Percentiles rank a stretch among this genome's conserved stretches.
phyloP scores from a whole-genome alignment of 2,329 filamentous ascomycete genomes.

The Coniella vitis region DNA sequence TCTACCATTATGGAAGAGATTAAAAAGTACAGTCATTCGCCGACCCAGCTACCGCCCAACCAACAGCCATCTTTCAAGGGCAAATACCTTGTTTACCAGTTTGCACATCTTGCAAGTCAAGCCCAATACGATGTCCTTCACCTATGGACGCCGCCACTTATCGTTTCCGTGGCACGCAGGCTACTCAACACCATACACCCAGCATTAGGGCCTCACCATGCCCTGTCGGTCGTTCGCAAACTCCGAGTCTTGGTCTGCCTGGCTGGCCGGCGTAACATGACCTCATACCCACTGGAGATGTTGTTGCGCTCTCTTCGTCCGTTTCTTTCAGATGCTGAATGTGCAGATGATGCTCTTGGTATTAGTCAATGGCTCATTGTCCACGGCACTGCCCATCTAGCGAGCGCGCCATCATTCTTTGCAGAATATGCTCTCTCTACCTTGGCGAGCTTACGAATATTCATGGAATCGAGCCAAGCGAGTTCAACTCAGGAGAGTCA shows the following conservation, averaged over 20 bases:
- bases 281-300: constrained; percentile 85
- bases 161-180: constrained; percentile 67
- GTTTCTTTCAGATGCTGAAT: constrained; percentile 76
- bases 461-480: constrained; percentile 67
- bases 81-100: constrained; percentile 66
- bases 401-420: constrained; percentile 63
- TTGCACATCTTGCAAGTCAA: constrained; percentile 70
- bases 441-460: constrained; percentile 69
- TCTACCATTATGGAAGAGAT: constrained; percentile 63
- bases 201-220: constrained; percentile 78
- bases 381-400: constrained; percentile 59
- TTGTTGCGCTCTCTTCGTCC: constrained; percentile 71
- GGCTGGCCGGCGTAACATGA: constrained; percentile 63
- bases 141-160: constrained; percentile 71
- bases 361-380: constrained; percentile 77
- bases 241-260: constrained; percentile 75
- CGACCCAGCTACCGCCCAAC: constrained; percentile 59
- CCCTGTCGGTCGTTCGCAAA: constrained; percentile 80
- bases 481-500: constrained; percentile 82
- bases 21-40: constrained; percentile 59
- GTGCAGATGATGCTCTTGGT: constrained; percentile 83
- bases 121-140: constrained; percentile 53
- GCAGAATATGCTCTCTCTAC: constrained; percentile 75
- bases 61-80: constrained; percentile 84
- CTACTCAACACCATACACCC: constrained; percentile 76